A percentile compares a stretch with the other conserved stretches of the same genome.
Conservation (phyloP, 768 basidiomycete genomes). For the Rhizopogon vinicolor region DNA sequence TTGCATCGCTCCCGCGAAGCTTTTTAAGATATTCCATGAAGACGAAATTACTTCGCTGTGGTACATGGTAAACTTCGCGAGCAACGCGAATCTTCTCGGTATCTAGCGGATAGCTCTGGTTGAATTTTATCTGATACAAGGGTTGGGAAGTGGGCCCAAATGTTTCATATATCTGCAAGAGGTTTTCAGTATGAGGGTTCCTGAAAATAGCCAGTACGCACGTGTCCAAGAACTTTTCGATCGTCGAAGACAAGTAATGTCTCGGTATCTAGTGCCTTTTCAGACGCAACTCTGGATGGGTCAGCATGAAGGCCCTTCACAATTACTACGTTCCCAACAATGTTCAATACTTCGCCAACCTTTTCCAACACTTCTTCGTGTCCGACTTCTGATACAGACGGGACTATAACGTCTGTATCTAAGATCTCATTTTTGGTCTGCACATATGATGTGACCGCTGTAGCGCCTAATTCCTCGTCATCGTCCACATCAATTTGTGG, state of each 20-base stretch:
- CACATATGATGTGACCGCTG: constrained; percentile 39
- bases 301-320: constrained; percentile 56
- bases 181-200: constrained; percentile 8
- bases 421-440: constrained; percentile 68
- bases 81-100: constrained; percentile 47
- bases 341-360: constrained; percentile 74
- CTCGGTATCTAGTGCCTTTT: constrained; percentile 78
- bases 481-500: constrained; percentile 39
- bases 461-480: constrained; percentile 46
- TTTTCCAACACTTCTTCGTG: constrained; percentile 63
- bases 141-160: constrained; percentile 93
- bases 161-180: constrained; percentile 79
- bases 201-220: constrained; percentile 35
- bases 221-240: constrained; percentile 84
- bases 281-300: constrained; percentile 40
- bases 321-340: constrained; percentile 70
- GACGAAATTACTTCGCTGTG: constrained; percentile 76
- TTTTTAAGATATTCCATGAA: constrained; percentile 68
- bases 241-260: constrained; percentile 90
- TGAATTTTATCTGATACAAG: constrained; percentile 85
- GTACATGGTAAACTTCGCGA: constrained; percentile 78
- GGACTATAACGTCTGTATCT: constrained; percentile 55
- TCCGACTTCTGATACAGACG: constrained; percentile 59
- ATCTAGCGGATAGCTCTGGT: constrained; percentile 57
- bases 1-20: constrained; percentile 88